Base-by-base conservation (phyloP, 768 basidiomycete species). In the Phlegmacium glaucopus region DNA sequence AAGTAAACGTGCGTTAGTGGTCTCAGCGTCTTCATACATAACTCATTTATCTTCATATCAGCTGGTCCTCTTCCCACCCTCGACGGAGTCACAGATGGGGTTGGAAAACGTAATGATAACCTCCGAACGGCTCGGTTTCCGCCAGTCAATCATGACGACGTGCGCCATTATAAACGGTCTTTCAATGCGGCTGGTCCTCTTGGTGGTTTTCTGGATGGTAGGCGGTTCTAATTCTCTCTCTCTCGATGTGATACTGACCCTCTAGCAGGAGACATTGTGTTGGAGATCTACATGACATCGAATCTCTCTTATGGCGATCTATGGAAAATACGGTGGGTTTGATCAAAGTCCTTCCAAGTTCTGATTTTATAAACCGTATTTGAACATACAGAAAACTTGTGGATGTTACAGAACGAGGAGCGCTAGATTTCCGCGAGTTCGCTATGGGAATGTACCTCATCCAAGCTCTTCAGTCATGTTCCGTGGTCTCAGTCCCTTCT, bases 381-480 rank as follows among this genome's bases (percentile, higher is more conserved):
- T 13, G 42, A 28, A 45, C 32, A 34, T 44, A 1, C 48, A 85
- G 83, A 78, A 78, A 76, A 45, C 70, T 88, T 34, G 76, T 82
- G 17, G 85, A 88, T 60, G 78, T 74, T 8, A 72, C 76, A 43
- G 66, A 72, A 28, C 70, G 80, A 29, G 85, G 84, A 6, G 67
- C 73, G 3, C 76, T 90, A 9, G 83, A 87, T 55, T 69, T 76
- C 7, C 64, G 76, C 25, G 85, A 88, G 49, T 90, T 90, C 61
- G 77, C 80, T 29, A 67, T 89, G 49, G 86, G 79, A 30, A 81
- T 85, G 78, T 82, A 81, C 61, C 75, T 86, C 47, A 79, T 88
- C 34, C 62, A 69, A 30, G 63, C 63, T n/a, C 47, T 69, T 12
- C 63, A 64, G 53, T 59, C 62, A 5, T 71, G 68, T 42, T 59